Percentiles rank a stretch among this genome's conserved stretches.
Conservation (phyloP, 1,284 basidiomycete species). For the Rhizoctonia solani region DNA sequence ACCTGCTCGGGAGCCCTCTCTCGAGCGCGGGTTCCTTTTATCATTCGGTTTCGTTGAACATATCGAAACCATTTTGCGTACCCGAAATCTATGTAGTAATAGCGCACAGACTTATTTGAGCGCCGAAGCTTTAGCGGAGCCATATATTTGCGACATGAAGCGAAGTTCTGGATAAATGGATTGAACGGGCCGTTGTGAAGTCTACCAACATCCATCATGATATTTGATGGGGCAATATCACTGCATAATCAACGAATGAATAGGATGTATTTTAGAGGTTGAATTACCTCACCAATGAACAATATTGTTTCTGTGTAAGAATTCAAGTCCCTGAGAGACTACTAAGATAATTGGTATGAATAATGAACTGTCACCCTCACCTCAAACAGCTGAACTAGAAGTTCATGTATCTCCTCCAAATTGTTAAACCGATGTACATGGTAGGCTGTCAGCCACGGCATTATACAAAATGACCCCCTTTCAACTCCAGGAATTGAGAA, state of each 20-base stretch:
- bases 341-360: background rate
- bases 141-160: background rate
- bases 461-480: background rate
- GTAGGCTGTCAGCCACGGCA: slow-evolving; percentile 2
- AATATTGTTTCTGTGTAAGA: background rate
- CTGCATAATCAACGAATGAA: background rate
- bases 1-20: background rate
- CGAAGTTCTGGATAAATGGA: background rate
- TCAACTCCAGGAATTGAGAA: slow-evolving; percentile 7
- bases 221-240: background rate
- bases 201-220: background rate
- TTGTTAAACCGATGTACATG: slow-evolving; percentile 1
- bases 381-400: slow-evolving; percentile 3
- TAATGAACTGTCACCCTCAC: background rate
- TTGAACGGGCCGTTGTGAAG: background rate
- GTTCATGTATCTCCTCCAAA: background rate
- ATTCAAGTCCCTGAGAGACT: background rate
- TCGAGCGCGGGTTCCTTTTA: background rate
- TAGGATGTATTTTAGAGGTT: background rate
- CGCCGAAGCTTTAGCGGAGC: background rate
- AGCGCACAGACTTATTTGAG: background rate
- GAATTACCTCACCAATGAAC: background rate
- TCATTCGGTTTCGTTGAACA: background rate
- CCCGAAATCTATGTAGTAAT: slow-evolving; percentile 6
- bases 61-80: background rate